Evolutionary conservation across 495 filamentous ascomycete species (phyloP), one percentile per base, ranked within the genome.

Genomic region (Annulohypoxylon maeteangense): DNA sequence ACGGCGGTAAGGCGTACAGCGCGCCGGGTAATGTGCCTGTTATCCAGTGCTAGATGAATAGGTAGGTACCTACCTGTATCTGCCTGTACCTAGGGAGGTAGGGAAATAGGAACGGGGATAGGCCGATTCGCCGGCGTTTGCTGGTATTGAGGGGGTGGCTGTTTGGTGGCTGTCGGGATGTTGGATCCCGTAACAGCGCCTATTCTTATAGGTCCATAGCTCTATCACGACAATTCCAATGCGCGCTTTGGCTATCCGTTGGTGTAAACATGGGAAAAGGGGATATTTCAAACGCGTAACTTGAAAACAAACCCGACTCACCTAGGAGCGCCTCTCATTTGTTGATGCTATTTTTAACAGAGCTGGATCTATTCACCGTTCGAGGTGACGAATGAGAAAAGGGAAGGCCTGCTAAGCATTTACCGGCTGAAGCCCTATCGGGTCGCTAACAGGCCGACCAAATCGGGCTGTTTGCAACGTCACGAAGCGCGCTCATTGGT

Each of bases 21-120:
- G 76, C 80, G 6, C 84, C 84, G 0, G 84, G 84, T 5, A 82
- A 82, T 25, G 74, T 74, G 23, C 80, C 83, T 3, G 75, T 80
- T 0, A 83, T 84, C 47, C 66, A 77, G 45, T 81, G 84, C 75
- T 83, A 71, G 70, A 55, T 27, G 34, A 67, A 47, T 34, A 18
- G 60, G 8, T 27, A 14, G 47, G 47, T n/a, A 50, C 1, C 32
- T 36, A 36, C 31, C 31, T 32, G n/a, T n/a, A n/a, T n/a, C n/a
- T n/a, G n/a, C n/a, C n/a, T n/a, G n/a, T n/a, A n/a, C n/a, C n/a
- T n/a, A n/a, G n/a, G n/a, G n/a, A 18, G 60, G 8, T 27, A 14
- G 47, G 47, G 10, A 50, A 6, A 29, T 29, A 29, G 27, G 27
- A 29, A 29, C 3, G 27, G 27, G n/a, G 4, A 4, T 14, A n/a